These are phyloP conservation scores for Penicillium malachiteum DNA, from an alignment of 495 filamentous ascomycete species.

Conservation along the genomic window DNA sequence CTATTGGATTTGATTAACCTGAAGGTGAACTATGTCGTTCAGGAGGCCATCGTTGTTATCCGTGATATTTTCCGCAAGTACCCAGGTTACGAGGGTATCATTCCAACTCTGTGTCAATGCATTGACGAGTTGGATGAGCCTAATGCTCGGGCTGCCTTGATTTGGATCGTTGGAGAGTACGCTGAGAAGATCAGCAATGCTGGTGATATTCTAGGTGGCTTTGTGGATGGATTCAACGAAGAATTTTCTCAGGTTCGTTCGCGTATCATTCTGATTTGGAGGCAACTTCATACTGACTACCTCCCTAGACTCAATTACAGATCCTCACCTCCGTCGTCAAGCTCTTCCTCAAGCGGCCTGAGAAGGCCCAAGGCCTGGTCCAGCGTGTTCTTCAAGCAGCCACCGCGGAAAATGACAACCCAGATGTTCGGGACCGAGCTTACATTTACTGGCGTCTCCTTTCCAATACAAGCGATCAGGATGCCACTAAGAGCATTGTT, in stretches of 20 bases:
- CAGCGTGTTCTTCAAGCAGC: slow-evolving; percentile 90
- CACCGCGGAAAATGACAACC: slow-evolving; percentile 93
- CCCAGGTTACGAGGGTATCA: slow-evolving; percentile 96
- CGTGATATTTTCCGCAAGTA: slow-evolving; percentile 98
- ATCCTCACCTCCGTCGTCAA: slow-evolving; percentile 96
- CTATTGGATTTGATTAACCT: slow-evolving; percentile 91
- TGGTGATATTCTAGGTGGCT: slow-evolving; percentile 80
- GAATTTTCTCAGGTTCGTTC: slow-evolving; percentile 76
- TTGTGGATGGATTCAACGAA: slow-evolving; percentile 89
- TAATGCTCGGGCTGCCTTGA: slow-evolving; percentile 83
- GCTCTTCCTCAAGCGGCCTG: slow-evolving; percentile 93
- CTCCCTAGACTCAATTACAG: slow-evolving; percentile 77
- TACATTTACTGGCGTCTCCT: slow-evolving; percentile 98
- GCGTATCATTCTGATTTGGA: neutral
- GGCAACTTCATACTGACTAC: neutral
- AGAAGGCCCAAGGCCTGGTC: slow-evolving; percentile 87
- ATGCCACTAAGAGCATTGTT: slow-evolving; percentile 84
- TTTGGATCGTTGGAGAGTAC: slow-evolving; percentile 99
- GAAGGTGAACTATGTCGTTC: slow-evolving; percentile 98
- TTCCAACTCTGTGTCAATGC: slow-evolving; percentile 92
- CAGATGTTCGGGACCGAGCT: slow-evolving; percentile 92
- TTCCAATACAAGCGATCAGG: slow-evolving; percentile 77
- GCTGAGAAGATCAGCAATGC: slow-evolving; percentile 99
- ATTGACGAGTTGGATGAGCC: slow-evolving; percentile 97
- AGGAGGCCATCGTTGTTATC: slow-evolving; percentile 97